phyloP scores from a whole-genome alignment of 352 stramenopile species.

The Phytopythium boreale region DNA sequence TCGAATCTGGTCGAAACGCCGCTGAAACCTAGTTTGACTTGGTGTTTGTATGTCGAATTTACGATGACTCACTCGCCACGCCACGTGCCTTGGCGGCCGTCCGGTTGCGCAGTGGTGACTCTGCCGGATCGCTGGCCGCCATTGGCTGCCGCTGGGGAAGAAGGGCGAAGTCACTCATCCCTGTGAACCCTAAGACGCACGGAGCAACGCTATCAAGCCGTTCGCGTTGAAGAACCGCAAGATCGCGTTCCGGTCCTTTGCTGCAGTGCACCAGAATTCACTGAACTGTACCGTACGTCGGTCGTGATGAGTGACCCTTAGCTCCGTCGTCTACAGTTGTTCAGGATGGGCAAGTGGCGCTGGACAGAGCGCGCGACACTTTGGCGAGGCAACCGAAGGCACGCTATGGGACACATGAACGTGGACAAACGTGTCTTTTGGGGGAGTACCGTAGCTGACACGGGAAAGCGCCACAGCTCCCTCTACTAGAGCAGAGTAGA shows the following conservation, averaged over 20 bases:
- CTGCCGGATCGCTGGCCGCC: not conserved
- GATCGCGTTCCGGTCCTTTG: slow-evolving; percentile 7
- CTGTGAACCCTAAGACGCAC: not conserved
- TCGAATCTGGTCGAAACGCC: too few relatives aligned
- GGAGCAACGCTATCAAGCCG: not conserved
- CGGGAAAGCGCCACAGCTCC: too few relatives aligned
- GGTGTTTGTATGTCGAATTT: not conserved
- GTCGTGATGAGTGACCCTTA: not conserved
- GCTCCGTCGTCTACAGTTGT: slow-evolving; percentile 1
- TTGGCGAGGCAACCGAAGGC: too few relatives aligned
- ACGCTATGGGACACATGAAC: too few relatives aligned
- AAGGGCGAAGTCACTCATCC: not conserved
- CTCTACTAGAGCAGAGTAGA: too few relatives aligned
- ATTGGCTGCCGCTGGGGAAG: not conserved
- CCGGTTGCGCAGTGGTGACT: not conserved
- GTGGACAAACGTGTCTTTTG: too few relatives aligned
- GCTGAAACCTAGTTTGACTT: not conserved
- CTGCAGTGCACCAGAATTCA: not conserved
- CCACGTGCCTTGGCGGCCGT: not conserved
- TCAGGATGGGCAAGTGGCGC: slow-evolving; percentile 1
- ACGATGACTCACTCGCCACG: not conserved
- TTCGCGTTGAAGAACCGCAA: not conserved
- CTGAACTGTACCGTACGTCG: too few relatives aligned
- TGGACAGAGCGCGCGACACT: too few relatives aligned
- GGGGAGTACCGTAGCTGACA: too few relatives aligned